Conservation (phyloP, 116 monocot genomes). For the Phalaenopsis hybrid region DNA sequence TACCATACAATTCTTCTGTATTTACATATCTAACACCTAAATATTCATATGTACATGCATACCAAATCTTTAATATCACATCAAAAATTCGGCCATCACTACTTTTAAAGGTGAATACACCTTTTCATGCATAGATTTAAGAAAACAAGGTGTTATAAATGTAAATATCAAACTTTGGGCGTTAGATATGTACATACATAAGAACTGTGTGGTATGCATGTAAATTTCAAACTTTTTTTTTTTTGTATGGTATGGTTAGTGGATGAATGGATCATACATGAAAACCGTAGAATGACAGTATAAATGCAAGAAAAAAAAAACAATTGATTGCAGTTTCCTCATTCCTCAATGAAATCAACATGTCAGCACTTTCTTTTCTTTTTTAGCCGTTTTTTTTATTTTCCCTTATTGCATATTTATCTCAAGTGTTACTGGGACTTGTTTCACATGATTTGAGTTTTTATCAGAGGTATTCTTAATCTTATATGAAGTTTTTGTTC, state of each 20-base stretch:
- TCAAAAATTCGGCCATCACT: no score
- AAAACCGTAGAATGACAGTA: background rate
- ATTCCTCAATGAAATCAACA: background rate
- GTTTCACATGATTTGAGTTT: background rate
- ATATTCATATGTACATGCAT: no score
- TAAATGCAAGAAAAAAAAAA: background rate
- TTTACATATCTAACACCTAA: no score
- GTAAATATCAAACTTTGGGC: no score
- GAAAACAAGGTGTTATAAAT: no score
- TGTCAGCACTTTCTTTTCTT: background rate
- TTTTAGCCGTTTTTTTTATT: background rate
- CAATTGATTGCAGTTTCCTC: background rate
- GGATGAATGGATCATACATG: background rate
- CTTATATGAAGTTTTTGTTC: background rate
- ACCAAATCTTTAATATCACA: no score
- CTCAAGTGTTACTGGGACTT: background rate
- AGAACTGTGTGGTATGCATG: no score
- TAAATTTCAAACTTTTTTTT: no score
- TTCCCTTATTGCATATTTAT: background rate
- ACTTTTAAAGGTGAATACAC: no score
- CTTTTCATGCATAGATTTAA: no score
- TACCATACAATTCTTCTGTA: no score
- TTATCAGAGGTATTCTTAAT: background rate
- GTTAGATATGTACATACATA: no score
- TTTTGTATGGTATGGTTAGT: background rate